These are phyloP conservation scores for Sonneratia caseolaris DNA, from an alignment of 345 rosid genomes.

Conservation along the genomic window DNA sequence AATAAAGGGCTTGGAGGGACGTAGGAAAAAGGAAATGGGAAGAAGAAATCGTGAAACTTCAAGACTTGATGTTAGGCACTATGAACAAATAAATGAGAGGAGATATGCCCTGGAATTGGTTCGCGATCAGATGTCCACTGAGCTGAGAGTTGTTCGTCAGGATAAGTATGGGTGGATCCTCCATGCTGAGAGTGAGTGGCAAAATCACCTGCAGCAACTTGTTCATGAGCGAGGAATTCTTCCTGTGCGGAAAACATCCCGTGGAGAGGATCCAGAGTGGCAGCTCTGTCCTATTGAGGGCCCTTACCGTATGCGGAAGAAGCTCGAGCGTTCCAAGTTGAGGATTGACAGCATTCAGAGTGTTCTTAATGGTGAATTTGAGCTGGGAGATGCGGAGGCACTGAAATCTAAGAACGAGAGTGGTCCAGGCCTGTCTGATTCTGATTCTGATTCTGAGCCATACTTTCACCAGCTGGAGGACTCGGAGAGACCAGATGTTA, in stretches of 20 bases:
- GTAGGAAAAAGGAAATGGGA: constrained; percentile 88
- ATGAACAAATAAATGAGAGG: constrained; percentile 93
- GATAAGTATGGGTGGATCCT: constrained; percentile 99
- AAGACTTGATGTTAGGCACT: constrained; percentile 74
- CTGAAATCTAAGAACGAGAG: constrained; percentile 46
- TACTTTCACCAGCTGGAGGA: constrained; percentile 52
- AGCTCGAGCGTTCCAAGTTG: constrained; percentile 83
- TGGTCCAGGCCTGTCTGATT: constrained; percentile 52
- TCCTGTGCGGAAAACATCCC: constrained; percentile 58
- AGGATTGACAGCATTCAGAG: constrained; percentile 71
- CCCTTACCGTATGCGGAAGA: constrained; percentile 99
- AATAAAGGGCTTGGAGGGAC: constrained; percentile 88
- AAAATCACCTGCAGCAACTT: constrained; percentile 91
- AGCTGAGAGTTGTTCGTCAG: constrained; percentile 96
- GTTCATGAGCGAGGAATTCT: constrained; percentile 95
- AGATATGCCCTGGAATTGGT: constrained; percentile 90
- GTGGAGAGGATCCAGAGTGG: constrained; percentile 73
- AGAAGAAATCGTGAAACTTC: constrained; percentile 74
- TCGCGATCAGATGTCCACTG: constrained; percentile 97
- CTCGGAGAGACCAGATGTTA: constrained; percentile 22
- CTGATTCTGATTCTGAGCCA: constrained; percentile 55
- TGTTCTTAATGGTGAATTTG: constrained; percentile 67
- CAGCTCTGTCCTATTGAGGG: constrained; percentile 99
- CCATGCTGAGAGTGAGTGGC: constrained; percentile 99
- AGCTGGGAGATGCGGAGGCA: constrained; percentile 55